Conservation (phyloP, 306 rosid species). For the Ochetophila trinervis region DNA sequence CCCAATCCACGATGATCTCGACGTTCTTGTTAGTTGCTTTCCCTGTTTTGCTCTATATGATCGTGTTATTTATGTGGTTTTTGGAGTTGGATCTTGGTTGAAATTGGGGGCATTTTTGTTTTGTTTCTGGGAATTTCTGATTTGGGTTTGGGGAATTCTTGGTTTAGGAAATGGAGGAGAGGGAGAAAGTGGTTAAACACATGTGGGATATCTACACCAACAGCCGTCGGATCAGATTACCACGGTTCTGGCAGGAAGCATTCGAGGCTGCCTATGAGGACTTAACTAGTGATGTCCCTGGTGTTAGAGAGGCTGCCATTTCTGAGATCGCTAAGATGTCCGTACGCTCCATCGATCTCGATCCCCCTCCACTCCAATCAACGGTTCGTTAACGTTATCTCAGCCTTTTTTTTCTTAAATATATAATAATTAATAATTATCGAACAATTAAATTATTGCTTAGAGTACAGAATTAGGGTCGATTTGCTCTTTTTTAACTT, state of each 20-base stretch:
- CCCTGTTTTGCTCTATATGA: background rate
- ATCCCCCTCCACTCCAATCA: slow-evolving; percentile 71
- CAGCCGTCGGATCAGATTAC: slow-evolving; percentile 85
- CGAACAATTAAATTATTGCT: no score
- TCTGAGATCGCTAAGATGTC: slow-evolving; percentile 94
- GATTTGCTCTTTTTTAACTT: background rate
- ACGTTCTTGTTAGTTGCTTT: slow-evolving; percentile 67
- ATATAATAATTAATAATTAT: background rate
- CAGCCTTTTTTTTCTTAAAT: background rate
- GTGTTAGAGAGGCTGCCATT: slow-evolving; percentile 74
- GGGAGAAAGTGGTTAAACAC: slow-evolving; percentile 95
- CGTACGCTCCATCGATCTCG: slow-evolving; percentile 68
- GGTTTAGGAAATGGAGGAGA: slow-evolving; percentile 93
- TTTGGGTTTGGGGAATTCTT: background rate
- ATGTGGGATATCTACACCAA: slow-evolving; percentile 98
- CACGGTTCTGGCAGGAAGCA: slow-evolving; percentile 92
- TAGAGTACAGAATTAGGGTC: background rate
- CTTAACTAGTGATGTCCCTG: slow-evolving; percentile 70
- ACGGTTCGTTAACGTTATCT: slow-evolving; percentile 50
- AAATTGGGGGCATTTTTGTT: slow-evolving; percentile 14
- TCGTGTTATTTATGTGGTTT: background rate
- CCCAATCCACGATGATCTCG: slow-evolving; percentile 81
- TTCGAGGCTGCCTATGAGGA: slow-evolving; percentile 97
- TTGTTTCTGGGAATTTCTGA: slow-evolving; percentile 4
- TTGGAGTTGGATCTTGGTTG: slow-evolving; percentile 28